These are phyloP conservation scores for Aureobasidium lini DNA, from an alignment of 2,329 filamentous ascomycete species.

Conservation along the genomic window DNA sequence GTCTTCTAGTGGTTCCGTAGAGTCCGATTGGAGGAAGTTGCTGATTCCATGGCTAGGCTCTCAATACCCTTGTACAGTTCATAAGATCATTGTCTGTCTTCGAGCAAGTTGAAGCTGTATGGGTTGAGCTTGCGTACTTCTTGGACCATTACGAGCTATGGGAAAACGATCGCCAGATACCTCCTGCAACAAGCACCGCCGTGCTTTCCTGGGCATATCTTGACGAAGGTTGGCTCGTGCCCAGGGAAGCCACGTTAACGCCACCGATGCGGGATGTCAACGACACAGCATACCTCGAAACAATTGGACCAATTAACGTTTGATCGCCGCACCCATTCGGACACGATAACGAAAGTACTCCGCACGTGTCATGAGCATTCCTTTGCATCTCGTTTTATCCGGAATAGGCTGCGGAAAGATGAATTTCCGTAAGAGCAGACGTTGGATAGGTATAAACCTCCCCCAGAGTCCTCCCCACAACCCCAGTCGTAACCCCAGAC, in stretches of 20 bases:
- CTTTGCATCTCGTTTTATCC: background rate
- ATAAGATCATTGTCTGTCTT: background rate
- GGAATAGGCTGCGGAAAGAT: background rate
- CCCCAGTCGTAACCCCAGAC: background rate
- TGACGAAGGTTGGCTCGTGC: conserved; percentile 3
- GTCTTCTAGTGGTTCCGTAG: too few species aligned
- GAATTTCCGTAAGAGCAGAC: background rate
- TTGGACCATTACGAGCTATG: background rate
- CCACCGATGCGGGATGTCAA: background rate
- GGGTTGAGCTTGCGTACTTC: background rate
- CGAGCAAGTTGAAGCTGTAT: background rate
- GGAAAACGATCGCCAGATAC: background rate
- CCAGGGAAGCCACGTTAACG: background rate
- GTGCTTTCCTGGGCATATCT: background rate
- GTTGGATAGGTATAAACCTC: background rate
- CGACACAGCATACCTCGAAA: background rate
- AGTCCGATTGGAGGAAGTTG: background rate
- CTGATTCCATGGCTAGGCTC: background rate
- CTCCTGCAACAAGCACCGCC: background rate
- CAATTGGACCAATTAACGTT: conserved; percentile 7
- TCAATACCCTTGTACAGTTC: background rate
- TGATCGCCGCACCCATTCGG: background rate
- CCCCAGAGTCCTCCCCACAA: background rate
- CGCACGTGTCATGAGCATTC: conserved; percentile 5
- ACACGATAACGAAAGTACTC: background rate